These are phyloP conservation scores for Thuja plicata DNA, from an alignment of 83 land plant species.

Conservation along the genomic window DNA sequence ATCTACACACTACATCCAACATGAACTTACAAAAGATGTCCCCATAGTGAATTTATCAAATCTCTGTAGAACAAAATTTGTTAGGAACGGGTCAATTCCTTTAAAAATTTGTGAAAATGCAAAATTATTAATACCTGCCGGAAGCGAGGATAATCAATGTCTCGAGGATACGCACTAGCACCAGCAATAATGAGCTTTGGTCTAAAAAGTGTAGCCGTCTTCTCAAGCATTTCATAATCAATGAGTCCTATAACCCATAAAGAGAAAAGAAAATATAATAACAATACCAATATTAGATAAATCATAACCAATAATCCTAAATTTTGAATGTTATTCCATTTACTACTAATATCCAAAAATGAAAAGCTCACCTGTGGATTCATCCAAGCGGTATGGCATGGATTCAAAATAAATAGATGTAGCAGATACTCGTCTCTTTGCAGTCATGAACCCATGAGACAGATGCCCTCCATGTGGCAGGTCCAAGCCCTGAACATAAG, in stretches of 20 bases:
- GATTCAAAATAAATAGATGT: slow-evolving; percentile 90
- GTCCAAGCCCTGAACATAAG: slow-evolving; percentile 54
- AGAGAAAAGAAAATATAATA: neutral
- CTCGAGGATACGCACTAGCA: slow-evolving; percentile 91
- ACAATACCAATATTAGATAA: neutral
- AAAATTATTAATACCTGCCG: slow-evolving; percentile 56
- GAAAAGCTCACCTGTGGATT: slow-evolving; percentile 51
- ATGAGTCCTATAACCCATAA: slow-evolving; percentile 49
- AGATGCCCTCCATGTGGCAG: slow-evolving; percentile 82
- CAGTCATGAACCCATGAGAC: slow-evolving; percentile 82
- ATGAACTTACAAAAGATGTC: neutral
- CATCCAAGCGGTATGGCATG: slow-evolving; percentile 85
- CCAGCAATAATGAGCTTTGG: slow-evolving; percentile 89
- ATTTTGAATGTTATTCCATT: neutral
- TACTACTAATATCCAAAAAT: neutral
- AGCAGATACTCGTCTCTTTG: slow-evolving; percentile 83
- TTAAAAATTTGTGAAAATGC: neutral
- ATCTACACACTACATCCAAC: neutral
- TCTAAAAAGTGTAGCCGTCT: slow-evolving; percentile 72
- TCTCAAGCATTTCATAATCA: slow-evolving; percentile 86
- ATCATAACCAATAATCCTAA: neutral
- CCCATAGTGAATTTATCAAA: neutral
- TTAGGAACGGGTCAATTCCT: neutral
- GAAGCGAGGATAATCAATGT: slow-evolving; percentile 82
- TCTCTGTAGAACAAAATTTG: neutral